Percentiles rank a stretch among this genome's conserved stretches.
Conservation (phyloP, 2,329 filamentous ascomycete genomes). For the Orbilia quercus region DNA sequence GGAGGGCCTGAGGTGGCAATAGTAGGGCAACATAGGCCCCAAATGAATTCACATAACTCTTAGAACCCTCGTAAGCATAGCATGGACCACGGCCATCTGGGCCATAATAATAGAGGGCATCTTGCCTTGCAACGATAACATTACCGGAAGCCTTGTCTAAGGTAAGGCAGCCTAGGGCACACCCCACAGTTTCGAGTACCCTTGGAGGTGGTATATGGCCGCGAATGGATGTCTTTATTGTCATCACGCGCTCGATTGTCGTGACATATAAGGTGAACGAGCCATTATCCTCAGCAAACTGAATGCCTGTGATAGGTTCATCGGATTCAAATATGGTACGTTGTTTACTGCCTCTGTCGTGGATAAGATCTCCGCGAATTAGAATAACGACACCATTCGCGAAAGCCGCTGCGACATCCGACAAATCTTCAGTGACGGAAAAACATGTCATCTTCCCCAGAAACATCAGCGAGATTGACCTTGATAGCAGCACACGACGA, state of each 20-base stretch:
- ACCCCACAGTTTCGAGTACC: slow-evolving; percentile 88
- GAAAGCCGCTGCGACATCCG: slow-evolving; percentile 93
- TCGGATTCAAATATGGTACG: slow-evolving; percentile 96
- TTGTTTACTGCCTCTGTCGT: slow-evolving; percentile 93
- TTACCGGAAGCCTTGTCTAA: slow-evolving; percentile 68
- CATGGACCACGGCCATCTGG: slow-evolving; percentile 85
- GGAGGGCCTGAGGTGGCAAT: slow-evolving; percentile 73
- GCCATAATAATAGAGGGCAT: slow-evolving; percentile 95
- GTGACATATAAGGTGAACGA: slow-evolving; percentile 84
- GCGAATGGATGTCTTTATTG: slow-evolving; percentile 84
- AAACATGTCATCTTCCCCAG: slow-evolving; percentile 74
- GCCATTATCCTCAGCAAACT: slow-evolving; percentile 71
- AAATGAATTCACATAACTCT: slow-evolving; percentile 81
- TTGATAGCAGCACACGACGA: slow-evolving; percentile 53
- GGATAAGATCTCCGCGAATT: slow-evolving; percentile 90
- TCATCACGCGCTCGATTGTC: slow-evolving; percentile 87
- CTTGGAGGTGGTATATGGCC: slow-evolving; percentile 90
- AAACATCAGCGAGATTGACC: background rate
- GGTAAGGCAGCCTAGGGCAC: slow-evolving; percentile 94
- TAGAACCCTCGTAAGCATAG: slow-evolving; percentile 89
- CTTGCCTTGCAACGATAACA: slow-evolving; percentile 90
- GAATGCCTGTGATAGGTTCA: slow-evolving; percentile 92
- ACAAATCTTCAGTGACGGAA: slow-evolving; percentile 84
- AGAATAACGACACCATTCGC: slow-evolving; percentile 94
- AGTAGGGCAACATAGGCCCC: slow-evolving; percentile 88